Conservation (phyloP, 108 stramenopile species). For the Aurantiochytrium sp. region DNA sequence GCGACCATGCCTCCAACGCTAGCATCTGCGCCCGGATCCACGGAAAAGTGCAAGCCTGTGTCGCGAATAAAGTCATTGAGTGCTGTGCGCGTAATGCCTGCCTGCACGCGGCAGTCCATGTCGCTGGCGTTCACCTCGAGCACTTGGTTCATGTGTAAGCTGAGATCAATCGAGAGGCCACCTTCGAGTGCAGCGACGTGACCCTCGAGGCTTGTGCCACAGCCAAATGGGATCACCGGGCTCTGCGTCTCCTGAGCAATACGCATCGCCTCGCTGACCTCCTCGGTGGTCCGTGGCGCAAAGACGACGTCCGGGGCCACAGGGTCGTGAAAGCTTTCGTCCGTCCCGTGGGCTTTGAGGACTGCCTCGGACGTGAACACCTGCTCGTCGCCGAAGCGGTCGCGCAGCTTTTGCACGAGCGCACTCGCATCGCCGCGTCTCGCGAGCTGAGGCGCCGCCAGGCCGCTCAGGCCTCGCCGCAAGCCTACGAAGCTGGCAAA, state of each 20-base stretch:
- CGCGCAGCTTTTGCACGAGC: background rate
- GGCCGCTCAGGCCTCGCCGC: background rate
- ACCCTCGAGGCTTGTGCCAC: slow-evolving; percentile 84
- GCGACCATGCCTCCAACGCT: slow-evolving; percentile 79
- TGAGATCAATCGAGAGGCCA: slow-evolving; percentile 27
- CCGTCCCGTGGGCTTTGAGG: slow-evolving; percentile 62
- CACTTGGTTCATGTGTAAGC: slow-evolving; percentile 31
- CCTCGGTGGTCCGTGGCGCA: slow-evolving; percentile 57
- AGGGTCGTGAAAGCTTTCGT: slow-evolving; percentile 50
- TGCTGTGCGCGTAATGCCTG: slow-evolving; percentile 50
- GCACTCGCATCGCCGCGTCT: background rate
- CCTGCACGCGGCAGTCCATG: slow-evolving; percentile 50
- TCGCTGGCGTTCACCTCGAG: slow-evolving; percentile 30
- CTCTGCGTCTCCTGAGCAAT: slow-evolving; percentile 53
- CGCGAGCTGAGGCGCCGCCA: background rate
- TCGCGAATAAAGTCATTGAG: slow-evolving; percentile 57
- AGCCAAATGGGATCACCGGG: slow-evolving; percentile 84
- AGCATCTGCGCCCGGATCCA: slow-evolving; percentile 91
- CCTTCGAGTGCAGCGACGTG: slow-evolving; percentile 45
- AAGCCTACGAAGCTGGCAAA: too few species aligned
- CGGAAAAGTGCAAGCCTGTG: slow-evolving; percentile 75
- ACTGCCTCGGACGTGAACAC: slow-evolving; percentile 59
- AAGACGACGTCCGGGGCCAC: slow-evolving; percentile 66
- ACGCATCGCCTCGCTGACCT: slow-evolving; percentile 58
- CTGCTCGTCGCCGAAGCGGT: background rate